These are phyloP conservation scores for Shiraia bambusicola DNA, from an alignment of 2,329 filamentous ascomycete genomes.

Conservation along the genomic window DNA sequence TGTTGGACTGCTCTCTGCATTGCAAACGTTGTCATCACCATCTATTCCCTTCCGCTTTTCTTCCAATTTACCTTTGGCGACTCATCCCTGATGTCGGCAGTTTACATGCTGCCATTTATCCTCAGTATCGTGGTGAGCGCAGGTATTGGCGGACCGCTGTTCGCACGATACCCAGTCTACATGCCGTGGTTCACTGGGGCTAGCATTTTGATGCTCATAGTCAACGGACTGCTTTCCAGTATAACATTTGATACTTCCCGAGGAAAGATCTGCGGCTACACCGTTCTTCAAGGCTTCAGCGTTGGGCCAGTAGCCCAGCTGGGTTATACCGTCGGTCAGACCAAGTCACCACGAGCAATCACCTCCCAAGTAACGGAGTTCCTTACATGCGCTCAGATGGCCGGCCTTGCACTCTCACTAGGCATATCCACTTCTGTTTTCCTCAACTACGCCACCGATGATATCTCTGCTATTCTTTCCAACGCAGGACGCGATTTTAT, in stretches of 20 bases:
- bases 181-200: slow-evolving; percentile 15
- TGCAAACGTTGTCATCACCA: slow-evolving; percentile 43
- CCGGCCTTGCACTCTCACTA: slow-evolving; percentile 13
- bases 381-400: slow-evolving; percentile 16
- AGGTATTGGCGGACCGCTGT: slow-evolving; percentile 9
- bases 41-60: slow-evolving; percentile 33
- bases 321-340: slow-evolving; percentile 10
- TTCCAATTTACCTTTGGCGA: slow-evolving; percentile 28
- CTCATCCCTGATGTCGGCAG: slow-evolving; percentile 16
- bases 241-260: slow-evolving; percentile 6
- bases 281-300: slow-evolving; percentile 8
- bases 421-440: slow-evolving; percentile 16
- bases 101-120: slow-evolving; percentile 31
- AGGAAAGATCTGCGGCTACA: slow-evolving; percentile 14
- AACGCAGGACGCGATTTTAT: not conserved
- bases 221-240: slow-evolving; percentile 7
- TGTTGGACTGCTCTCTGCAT: slow-evolving; percentile 1
- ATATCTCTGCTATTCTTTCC: slow-evolving; percentile 9
- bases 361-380: slow-evolving; percentile 12
- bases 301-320: slow-evolving; percentile 5
- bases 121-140: slow-evolving; percentile 8
- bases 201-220: slow-evolving; percentile 8
- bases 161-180: slow-evolving; percentile 14
- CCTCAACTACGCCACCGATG: slow-evolving; percentile 8
- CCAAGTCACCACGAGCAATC: not conserved